These are phyloP conservation scores for Cyberlindnera americana DNA, from an alignment of 805 yeast genomes.

Conservation along the genomic window DNA sequence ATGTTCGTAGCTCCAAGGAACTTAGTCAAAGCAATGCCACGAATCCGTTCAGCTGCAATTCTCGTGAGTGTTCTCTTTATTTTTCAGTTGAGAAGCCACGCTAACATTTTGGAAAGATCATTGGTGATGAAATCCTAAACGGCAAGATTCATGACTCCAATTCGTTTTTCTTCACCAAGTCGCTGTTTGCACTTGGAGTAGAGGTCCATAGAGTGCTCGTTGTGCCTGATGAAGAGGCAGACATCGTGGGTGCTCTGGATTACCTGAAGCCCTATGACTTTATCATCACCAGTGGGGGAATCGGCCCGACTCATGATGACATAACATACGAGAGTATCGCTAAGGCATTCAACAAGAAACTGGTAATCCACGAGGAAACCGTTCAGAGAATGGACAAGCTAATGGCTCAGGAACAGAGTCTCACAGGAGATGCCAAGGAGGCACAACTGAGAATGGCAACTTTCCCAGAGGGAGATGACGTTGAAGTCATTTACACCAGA, in stretches of 20 bases:
- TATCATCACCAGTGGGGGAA: constrained; percentile 44
- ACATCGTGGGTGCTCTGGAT: constrained; percentile 52
- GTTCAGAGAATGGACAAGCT: constrained; percentile 55
- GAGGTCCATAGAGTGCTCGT: constrained; percentile 64
- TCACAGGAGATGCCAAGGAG: constrained; percentile 40
- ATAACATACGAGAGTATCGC: constrained; percentile 79
- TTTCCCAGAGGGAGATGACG: constrained; percentile 47
- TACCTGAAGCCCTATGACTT: constrained; percentile 53
- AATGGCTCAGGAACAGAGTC: constrained; percentile 34
- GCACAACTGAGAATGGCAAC: constrained; percentile 82
- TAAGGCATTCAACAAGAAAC: constrained; percentile 50
- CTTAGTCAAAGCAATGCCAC: too few relatives aligned
- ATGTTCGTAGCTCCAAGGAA: too few relatives aligned
- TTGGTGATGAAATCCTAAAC: constrained; percentile 86
- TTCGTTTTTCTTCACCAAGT: constrained; percentile 65
- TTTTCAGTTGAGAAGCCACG: background rate
- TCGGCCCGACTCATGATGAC: constrained; percentile 91
- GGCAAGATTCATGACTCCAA: constrained; percentile 83
- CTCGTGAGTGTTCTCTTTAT: constrained; percentile 10
- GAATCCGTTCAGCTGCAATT: constrained; percentile 15
- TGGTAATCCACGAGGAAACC: constrained; percentile 52
- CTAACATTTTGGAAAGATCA: too few relatives aligned
- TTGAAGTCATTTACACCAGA: constrained; percentile 43
- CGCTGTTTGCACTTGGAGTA: constrained; percentile 65
- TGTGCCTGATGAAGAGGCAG: constrained; percentile 71